phyloP scores from a whole-genome alignment of 2,329 filamentous ascomycete species.

The Boeremia lycopersici region DNA sequence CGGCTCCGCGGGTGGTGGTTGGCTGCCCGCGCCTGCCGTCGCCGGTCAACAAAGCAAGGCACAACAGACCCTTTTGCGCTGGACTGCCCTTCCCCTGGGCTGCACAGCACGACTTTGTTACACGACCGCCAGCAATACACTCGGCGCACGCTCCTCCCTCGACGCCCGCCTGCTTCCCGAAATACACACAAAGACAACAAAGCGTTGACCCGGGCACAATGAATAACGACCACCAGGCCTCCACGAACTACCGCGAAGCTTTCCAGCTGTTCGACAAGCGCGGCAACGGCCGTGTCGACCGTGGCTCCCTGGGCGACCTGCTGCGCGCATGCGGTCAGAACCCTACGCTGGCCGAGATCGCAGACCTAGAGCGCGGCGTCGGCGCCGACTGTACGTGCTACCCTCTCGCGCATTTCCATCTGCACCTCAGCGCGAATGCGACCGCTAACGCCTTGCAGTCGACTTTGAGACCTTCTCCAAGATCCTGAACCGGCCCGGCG shows the following conservation, averaged over 20 bases:
- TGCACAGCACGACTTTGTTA: constrained; percentile 4
- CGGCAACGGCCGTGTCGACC: constrained; percentile 87
- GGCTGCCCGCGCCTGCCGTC: constrained; percentile 24
- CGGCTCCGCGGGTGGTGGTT: constrained; percentile 16
- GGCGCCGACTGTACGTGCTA: constrained; percentile 83
- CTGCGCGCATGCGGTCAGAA: constrained; percentile 98
- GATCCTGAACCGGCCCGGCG: constrained; percentile 94
- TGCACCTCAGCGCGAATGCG: too few relatives aligned
- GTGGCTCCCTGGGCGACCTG: constrained; percentile 88
- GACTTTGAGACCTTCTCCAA: constrained; percentile 98
- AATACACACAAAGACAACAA: constrained; percentile 17
- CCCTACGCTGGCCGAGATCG: constrained; percentile 90
- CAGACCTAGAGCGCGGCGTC: constrained; percentile 87
- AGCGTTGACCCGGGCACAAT: constrained; percentile 29
- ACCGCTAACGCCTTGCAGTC: constrained; percentile 61
- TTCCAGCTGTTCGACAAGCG: constrained; percentile 99
- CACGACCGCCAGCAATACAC: constrained; percentile 6
- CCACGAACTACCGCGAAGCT: constrained; percentile 99
- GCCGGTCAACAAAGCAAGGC: constrained; percentile 20
- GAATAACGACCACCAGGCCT: constrained; percentile 60
- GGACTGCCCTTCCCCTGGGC: neutral
- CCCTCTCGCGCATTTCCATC: neutral
- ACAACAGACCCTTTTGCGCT: constrained; percentile 22
- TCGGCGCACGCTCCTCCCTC: constrained; percentile 12
- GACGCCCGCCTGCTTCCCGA: neutral